Percentiles rank a stretch among this genome's conserved stretches.
Conservation (phyloP, 2,329 filamentous ascomycete genomes). For the Colletotrichum lupini region DNA sequence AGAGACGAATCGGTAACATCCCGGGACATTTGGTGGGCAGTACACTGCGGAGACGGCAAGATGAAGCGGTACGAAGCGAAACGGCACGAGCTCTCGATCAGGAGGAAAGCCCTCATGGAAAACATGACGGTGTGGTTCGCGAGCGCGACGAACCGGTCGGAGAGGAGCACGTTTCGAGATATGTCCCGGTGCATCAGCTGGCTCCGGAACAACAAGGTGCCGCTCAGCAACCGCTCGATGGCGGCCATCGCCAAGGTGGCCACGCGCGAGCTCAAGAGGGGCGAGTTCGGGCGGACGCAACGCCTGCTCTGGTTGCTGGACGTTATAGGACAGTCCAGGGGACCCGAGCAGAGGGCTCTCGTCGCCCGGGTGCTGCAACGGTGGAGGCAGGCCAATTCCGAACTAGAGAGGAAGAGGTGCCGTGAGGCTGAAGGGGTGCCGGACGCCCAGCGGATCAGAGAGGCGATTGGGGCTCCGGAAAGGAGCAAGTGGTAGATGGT, state of each 20-base stretch:
- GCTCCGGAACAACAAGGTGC: conserved; percentile 27
- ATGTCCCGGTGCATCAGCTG: conserved; percentile 23
- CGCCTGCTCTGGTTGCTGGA: conserved; percentile 45
- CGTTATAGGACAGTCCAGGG: conserved; percentile 38
- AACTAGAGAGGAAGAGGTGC: not conserved
- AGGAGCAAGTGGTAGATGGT: not conserved
- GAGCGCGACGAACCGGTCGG: conserved; percentile 39
- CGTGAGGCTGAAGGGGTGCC: not conserved
- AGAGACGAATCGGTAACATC: conserved; percentile 42
- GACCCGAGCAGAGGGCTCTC: conserved; percentile 35
- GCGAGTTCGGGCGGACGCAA: conserved; percentile 44
- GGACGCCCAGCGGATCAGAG: not conserved
- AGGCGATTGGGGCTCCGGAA: not conserved
- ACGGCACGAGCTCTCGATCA: not conserved
- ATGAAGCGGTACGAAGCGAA: not conserved
- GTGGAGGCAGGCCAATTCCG: conserved; percentile 38
- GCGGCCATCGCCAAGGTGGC: conserved; percentile 42
- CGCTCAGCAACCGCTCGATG: conserved; percentile 42
- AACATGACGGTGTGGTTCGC: conserved; percentile 45
- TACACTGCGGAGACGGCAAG: conserved; percentile 36
- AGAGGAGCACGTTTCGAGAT: conserved; percentile 1
- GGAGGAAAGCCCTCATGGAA: conserved; percentile 44
- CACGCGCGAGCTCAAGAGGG: conserved; percentile 47
- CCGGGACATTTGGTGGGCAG: conserved; percentile 42
- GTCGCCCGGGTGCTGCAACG: conserved; percentile 25